A percentile compares a stretch with the other conserved stretches of the same genome.
Evolutionary conservation across 73 alveolate genomes (phyloP).

Genomic region (Symbiodinium natans): DNA sequence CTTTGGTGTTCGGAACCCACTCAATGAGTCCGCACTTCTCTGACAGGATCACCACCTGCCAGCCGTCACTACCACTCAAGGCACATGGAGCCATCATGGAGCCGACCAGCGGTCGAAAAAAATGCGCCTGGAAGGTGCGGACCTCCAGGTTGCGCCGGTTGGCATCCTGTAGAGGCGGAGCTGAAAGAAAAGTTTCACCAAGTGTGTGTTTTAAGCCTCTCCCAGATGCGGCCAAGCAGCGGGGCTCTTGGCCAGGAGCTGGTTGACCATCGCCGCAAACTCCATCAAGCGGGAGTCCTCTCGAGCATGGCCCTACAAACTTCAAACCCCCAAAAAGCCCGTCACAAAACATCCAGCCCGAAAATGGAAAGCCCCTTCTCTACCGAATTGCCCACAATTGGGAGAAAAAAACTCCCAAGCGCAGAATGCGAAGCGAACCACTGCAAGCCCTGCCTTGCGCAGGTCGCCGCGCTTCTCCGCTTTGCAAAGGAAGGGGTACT

Average conservation of each 20-base stretch:
- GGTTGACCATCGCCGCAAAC: conserved; percentile 95
- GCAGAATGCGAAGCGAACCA: too few relatives aligned
- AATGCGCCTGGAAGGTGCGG: conserved; percentile 53
- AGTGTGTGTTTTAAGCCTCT: neutral
- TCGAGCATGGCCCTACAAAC: conserved; percentile 18
- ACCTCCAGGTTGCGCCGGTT: conserved; percentile 66
- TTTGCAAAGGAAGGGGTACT: conserved; percentile 96
- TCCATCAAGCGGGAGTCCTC: conserved; percentile 96
- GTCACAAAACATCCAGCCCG: too few relatives aligned
- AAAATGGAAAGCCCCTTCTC: too few relatives aligned
- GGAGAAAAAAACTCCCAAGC: too few relatives aligned
- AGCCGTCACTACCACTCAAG: neutral
- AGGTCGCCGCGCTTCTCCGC: conserved; percentile 88
- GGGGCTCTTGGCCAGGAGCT: conserved; percentile 95
- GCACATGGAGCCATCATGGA: too few relatives aligned
- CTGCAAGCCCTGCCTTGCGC: too few relatives aligned
- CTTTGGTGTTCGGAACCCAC: conserved; percentile 96
- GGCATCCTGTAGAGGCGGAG: conserved; percentile 14
- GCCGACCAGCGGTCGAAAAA: too few relatives aligned
- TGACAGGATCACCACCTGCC: conserved; percentile 95
- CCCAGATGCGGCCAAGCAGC: conserved; percentile 80
- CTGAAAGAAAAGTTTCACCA: too few relatives aligned
- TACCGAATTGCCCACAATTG: too few relatives aligned
- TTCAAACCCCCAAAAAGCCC: too few relatives aligned
- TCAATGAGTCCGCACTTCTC: conserved; percentile 96